Evolutionary conservation across 805 yeast genomes (phyloP), one percentile per base, ranked within the genome.

Genomic region (Millerozyma miso): DNA sequence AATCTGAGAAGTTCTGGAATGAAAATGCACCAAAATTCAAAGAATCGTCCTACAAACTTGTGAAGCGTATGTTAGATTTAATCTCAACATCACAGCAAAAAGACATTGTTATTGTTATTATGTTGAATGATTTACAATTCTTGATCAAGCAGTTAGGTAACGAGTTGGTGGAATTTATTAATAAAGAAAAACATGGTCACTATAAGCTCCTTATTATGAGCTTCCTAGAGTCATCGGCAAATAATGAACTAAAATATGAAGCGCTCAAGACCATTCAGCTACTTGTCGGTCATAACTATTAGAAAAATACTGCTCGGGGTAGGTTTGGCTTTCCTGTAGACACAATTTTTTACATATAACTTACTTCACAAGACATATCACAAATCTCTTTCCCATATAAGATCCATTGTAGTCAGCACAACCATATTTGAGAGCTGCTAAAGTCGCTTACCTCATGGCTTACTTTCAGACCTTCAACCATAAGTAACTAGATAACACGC

Each of bases 261-360:
- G 98, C 98, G 1, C 77, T 93, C 58, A 88, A 87, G 63, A 89
- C 97, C 3, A 88, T 97, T n/a, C 99, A 93, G 70, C 78, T 83
- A 44, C 79, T 93, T 55, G 95, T 93, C 41, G 88, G 96, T 3
- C 88, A 88, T 57, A 75, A 84, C n/a, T 77, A 84, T 52, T 76
- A 68, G 41, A 14, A 4, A 12, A 10, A 12, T 13, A n/a, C n/a
- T n/a, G n/a, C n/a, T n/a, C n/a, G n/a, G n/a, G n/a, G n/a, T n/a
- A n/a, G n/a, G n/a, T n/a, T n/a, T n/a, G n/a, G n/a, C n/a, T n/a
- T n/a, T n/a, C n/a, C n/a, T n/a, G n/a, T n/a, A n/a, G n/a, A n/a
- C n/a, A n/a, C n/a, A n/a, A n/a, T n/a, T n/a, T n/a, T n/a, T n/a
- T n/a, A n/a, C n/a, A n/a, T n/a, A n/a, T n/a, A n/a, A n/a, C n/a